Conservation (phyloP, 768 basidiomycete species). For the Pleurotus ostreatus region DNA sequence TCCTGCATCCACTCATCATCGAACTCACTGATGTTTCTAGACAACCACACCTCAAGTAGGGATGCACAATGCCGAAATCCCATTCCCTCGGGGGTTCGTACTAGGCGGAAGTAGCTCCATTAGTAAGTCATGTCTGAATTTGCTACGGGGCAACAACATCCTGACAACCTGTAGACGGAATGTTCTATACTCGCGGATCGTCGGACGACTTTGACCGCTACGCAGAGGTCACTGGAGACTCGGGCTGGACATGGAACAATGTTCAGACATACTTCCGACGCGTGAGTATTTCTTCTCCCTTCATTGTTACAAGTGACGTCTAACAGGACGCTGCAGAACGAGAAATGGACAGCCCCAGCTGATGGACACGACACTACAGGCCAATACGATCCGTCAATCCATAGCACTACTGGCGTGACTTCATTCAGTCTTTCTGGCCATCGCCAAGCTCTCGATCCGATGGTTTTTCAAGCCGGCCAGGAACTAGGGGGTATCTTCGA, state of each 20-base stretch:
- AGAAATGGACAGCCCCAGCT: constrained; percentile 15
- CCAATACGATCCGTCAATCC: constrained; percentile 22
- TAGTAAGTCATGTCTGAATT: constrained; percentile 13
- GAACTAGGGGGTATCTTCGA: constrained; percentile 21
- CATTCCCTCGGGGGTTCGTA: constrained; percentile 18
- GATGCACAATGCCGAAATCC: constrained; percentile 13
- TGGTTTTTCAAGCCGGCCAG: constrained; percentile 20
- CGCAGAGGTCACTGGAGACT: constrained; percentile 19
- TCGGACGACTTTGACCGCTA: constrained; percentile 21
- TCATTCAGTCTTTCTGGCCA: constrained; percentile 18
- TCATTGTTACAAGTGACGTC: not conserved
- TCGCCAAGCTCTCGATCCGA: constrained; percentile 12
- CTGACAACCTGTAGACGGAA: constrained; percentile 16
- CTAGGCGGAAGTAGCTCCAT: constrained; percentile 18
- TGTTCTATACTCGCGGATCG: constrained; percentile 24
- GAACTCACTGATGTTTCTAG: constrained; percentile 16
- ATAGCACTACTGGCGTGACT: constrained; percentile 18
- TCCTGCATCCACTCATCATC: too few relatives aligned
- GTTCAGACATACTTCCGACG: constrained; percentile 19
- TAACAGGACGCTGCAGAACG: constrained; percentile 9
- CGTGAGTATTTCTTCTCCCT: constrained; percentile 8
- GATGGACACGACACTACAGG: constrained; percentile 22
- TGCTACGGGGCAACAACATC: not conserved
- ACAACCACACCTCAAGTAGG: constrained; percentile 20
- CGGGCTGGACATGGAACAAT: constrained; percentile 24